A percentile compares a stretch with the other conserved stretches of the same genome.
phyloP scores from a whole-genome alignment of 345 rosid species.

The Brassica rapa region DNA sequence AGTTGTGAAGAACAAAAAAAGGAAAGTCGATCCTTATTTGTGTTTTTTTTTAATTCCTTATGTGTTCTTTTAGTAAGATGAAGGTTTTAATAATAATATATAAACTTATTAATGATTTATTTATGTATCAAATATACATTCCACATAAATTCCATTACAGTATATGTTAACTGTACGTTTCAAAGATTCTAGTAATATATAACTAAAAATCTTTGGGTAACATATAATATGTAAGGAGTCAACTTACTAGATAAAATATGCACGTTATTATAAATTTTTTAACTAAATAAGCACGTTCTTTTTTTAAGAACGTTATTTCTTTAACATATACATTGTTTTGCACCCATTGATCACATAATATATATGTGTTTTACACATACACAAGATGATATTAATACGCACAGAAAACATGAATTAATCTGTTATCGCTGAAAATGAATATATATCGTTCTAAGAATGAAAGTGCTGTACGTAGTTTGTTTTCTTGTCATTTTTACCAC shows the following conservation, averaged over 20 bases:
- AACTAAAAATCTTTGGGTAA: neutral
- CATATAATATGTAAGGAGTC: neutral
- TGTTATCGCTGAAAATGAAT: no score
- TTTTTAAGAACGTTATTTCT: no score
- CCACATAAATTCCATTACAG: neutral
- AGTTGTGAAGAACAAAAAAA: constrained; percentile 32
- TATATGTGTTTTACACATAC: no score
- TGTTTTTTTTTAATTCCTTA: no score
- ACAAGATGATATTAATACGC: no score
- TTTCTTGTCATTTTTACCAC: neutral
- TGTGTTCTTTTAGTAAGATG: no score
- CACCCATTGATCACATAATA: no score
- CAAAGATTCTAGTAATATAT: neutral
- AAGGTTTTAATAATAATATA: no score
- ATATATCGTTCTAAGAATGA: no score
- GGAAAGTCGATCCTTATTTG: neutral
- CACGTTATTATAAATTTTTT: neutral
- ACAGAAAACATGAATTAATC: no score
- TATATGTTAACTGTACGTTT: neutral
- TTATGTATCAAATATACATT: neutral
- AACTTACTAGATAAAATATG: neutral
- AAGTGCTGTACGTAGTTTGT: neutral
- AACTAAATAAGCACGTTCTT: no score
- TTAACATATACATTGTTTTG: no score
- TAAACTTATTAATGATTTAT: neutral